phyloP scores from a whole-genome alignment of 257 asterid genomes.

The Przewalskia tangutica region DNA sequence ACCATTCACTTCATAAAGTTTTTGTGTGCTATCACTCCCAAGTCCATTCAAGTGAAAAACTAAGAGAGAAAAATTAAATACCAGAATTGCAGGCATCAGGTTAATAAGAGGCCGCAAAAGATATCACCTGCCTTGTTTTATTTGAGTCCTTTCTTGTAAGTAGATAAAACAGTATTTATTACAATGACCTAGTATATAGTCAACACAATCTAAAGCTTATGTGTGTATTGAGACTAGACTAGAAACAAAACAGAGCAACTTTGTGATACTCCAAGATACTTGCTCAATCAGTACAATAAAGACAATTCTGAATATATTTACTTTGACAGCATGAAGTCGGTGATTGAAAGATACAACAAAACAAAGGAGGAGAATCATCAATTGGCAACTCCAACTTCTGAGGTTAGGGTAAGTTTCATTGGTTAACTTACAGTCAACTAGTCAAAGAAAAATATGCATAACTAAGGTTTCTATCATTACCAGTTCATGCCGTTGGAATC shows the following conservation, averaged over 20 bases:
- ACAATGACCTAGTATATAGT: neutral
- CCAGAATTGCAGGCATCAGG: neutral
- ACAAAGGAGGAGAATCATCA: conserved; percentile 49
- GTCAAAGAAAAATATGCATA: neutral
- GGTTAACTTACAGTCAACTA: neutral
- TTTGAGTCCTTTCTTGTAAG: neutral
- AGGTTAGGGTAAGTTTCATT: conserved; percentile 48
- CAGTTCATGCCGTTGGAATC: neutral
- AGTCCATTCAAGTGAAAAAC: neutral
- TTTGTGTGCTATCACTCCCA: neutral
- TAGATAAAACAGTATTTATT: neutral
- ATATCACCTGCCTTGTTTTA: neutral
- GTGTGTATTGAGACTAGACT: neutral
- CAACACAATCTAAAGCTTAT: neutral
- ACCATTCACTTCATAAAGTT: neutral
- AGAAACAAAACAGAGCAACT: neutral
- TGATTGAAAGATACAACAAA: conserved; percentile 51
- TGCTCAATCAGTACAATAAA: neutral
- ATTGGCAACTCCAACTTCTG: conserved; percentile 50
- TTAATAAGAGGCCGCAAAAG: neutral
- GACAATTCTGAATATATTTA: neutral
- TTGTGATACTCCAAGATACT: neutral
- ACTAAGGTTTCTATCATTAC: neutral
- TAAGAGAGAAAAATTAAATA: neutral
- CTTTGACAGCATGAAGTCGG: conserved; percentile 53